Evolutionary conservation across 2,329 filamentous ascomycete genomes (phyloP), one percentile per base, ranked within the genome.

Genomic region (Catunica adiposa): DNA sequence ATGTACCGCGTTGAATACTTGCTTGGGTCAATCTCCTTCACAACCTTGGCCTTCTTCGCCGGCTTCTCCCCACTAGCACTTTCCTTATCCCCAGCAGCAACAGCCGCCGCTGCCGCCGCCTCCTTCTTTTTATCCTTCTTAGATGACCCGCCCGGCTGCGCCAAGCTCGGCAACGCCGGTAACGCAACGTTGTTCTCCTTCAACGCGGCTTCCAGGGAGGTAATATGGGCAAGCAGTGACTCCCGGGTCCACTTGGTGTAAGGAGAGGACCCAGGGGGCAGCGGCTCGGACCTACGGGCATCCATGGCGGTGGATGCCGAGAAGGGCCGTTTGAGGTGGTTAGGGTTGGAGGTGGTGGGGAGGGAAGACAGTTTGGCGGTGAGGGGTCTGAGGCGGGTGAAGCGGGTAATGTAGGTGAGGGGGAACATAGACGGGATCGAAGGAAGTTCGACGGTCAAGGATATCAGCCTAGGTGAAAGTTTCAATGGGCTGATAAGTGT

Each of bases 1-100:
- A 98, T 85, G 59, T 84, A 80, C 50, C 92, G 80, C 1, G 88
- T 94, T 37, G 79, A 77, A 67, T 96, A 95, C 64, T 81, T 84
- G 14, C 80, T 81, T 0, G 86, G 80, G 65, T 97, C 87, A 64
- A 95, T 83, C 53, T 72, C 72, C 60, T 52, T 56, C 5, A 54
- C 54, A 51, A 66, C 66, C 62, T 74, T 76, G 29, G 70, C 64
- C 59, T 66, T 63, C 59, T 67, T 69, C 46, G 60, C 53, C 17
- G 60, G 59, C 53, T 59, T 38, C 50, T 52, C 31, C n/a, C 31
- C 50, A 14, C 20, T 15, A 5, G 5, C 29, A 34, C 29, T 34
- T 11, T 34, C 40, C 40, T 44, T 44, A 1, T 44, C 20, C 20
- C 20, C n/a, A 25, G 54, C 56, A 20, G 54, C 46, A 5, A 40